Evolutionary conservation across 1,284 basidiomycete genomes (phyloP).

Genomic region (Amylostereum areolatum): DNA sequence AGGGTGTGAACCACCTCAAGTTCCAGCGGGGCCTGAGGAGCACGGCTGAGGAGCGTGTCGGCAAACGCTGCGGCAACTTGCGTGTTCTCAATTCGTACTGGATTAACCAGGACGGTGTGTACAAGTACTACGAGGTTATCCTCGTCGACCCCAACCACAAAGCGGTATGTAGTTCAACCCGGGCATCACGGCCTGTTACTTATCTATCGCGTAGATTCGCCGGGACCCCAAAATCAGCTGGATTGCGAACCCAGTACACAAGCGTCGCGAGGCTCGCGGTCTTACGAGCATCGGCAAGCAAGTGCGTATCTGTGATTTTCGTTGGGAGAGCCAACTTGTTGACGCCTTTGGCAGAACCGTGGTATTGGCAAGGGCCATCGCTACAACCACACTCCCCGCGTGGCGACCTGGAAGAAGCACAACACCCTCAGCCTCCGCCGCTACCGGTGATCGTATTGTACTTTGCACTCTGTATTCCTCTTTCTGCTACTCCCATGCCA

Average conservation of each 20-base stretch:
- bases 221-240: constrained; percentile 98
- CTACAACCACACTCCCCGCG: constrained; percentile 90
- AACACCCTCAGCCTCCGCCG: constrained; percentile 97
- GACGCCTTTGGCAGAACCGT: constrained; percentile 55
- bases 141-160: constrained; percentile 94
- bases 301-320: constrained; percentile 34
- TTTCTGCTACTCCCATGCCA: constrained; percentile 1
- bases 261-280: constrained; percentile 95
- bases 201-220: constrained; percentile 56
- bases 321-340: constrained; percentile 3
- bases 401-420: constrained; percentile 94
- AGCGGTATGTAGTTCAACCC: constrained; percentile 54
- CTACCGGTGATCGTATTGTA: constrained; percentile 72
- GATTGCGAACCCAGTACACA: constrained; percentile 98
- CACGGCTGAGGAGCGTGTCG: constrained; percentile 98
- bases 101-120: constrained; percentile 99
- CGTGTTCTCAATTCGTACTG: constrained; percentile 98
- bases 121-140: constrained; percentile 99
- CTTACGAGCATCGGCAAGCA: constrained; percentile 96
- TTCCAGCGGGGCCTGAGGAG: constrained; percentile 91
- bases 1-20: constrained; percentile 99
- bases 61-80: constrained; percentile 92
- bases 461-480: constrained; percentile 4
- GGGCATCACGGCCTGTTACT: background rate
- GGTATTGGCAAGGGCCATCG: constrained; percentile 94